These are phyloP conservation scores for Farysia itapuensis DNA, from an alignment of 1,284 basidiomycete species.

Conservation along the genomic window DNA sequence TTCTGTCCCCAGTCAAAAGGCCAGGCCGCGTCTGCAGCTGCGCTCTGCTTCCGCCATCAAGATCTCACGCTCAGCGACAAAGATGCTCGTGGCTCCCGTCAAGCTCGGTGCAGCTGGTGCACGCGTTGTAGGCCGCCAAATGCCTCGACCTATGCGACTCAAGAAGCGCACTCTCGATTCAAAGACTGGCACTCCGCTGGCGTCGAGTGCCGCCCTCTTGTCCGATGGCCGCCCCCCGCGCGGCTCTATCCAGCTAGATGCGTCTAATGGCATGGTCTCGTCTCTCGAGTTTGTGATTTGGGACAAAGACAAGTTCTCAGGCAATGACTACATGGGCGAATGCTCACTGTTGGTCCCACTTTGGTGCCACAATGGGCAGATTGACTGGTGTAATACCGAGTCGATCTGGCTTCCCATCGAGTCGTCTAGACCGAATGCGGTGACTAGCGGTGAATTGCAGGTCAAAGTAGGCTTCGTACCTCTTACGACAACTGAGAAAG, in stretches of 20 bases:
- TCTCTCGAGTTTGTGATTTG: constrained; percentile 80
- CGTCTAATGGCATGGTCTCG: constrained; percentile 30
- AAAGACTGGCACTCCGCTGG: constrained; percentile 2
- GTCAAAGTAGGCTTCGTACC: constrained; percentile 48
- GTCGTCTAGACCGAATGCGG: constrained; percentile 32
- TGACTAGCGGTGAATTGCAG: constrained; percentile 41
- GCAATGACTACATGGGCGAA: constrained; percentile 93
- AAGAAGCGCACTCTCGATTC: constrained; percentile 4
- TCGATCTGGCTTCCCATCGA: constrained; percentile 40
- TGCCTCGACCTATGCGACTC: constrained; percentile 44
- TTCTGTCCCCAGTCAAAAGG: constrained; percentile 2
- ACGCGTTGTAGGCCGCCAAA: constrained; percentile 38
- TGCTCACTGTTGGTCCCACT: constrained; percentile 73
- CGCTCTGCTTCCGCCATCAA: constrained; percentile 26
- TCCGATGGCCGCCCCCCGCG: constrained; percentile 11
- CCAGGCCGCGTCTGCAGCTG: constrained; percentile 14
- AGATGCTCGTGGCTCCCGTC: constrained; percentile 44
- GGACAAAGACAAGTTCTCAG: constrained; percentile 75
- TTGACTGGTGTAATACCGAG: constrained; percentile 28
- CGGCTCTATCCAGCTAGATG: constrained; percentile 36
- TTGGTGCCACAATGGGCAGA: constrained; percentile 68
- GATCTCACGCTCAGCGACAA: constrained; percentile 32
- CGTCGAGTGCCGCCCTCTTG: background rate
- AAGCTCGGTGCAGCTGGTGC: constrained; percentile 43
- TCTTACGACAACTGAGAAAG: background rate